Evolutionary conservation across 2,329 filamentous ascomycete genomes (phyloP), one percentile per base, ranked within the genome.

Genomic region (Mollisia scopiformis): DNA sequence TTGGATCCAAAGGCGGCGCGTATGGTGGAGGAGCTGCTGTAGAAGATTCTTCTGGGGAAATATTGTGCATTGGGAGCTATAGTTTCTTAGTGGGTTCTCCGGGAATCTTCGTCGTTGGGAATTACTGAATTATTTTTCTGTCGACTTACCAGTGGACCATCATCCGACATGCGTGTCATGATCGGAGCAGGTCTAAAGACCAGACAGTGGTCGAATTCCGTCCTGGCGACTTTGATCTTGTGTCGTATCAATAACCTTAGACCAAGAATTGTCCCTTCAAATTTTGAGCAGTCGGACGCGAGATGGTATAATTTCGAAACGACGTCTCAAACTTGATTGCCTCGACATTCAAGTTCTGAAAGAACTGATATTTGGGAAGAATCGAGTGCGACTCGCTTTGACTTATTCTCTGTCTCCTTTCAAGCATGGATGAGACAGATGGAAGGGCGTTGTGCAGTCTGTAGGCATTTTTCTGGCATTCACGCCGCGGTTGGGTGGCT

Each of bases 401-500:
- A 47, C 21, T 27, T 47, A 47, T 47, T 13, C 43, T 6, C 6
- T 13, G 25, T 16, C 25, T 47, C 13, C 13, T n/a, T 8, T 47
- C 43, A 14, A 47, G 23, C 43, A 47, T 27, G 14, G 28, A 6
- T 16, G 23, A 27, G 11, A 14, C 23, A 27, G 6, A 28, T 41
- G 8, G 14, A 41, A 19, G 19, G 19, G 21, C 16, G 23, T 28
- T 27, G 21, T 28, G 10, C n/a, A 23, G 43, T 47, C 23, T 47
- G 23, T 16, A 47, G 43, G 43, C 43, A 47, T 47, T 27, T 16
- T 41, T 8, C n/a, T 7, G 6, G 16, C 4, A 19, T 19, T 23
- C 21, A 47, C 43, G 43, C 43, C 49, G 49, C 28, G 30, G 49
- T 51, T 51, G 49, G 49, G 49, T 51, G 49, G 49, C 49, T 30